Evolutionary conservation across 352 stramenopile species (phyloP).

Genomic region (Aphanomyces stellatus): DNA sequence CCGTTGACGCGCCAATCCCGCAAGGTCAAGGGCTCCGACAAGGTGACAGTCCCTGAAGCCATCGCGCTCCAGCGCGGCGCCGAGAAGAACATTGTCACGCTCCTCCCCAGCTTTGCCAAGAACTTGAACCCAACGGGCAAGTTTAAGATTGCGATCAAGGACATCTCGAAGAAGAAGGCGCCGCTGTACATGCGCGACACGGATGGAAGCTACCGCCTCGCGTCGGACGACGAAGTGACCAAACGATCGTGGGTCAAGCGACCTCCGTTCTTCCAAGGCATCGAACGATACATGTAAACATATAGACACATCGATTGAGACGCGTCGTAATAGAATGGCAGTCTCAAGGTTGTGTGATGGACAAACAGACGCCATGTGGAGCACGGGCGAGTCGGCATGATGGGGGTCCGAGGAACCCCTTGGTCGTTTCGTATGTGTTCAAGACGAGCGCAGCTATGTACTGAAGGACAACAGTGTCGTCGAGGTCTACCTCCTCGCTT

Average conservation of each 20-base stretch:
- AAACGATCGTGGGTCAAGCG: conserved; percentile 74
- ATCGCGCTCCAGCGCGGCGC: conserved; percentile 62
- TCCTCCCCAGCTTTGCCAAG: conserved; percentile 75
- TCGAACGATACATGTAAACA: conserved; percentile 27
- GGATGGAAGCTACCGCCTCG: conserved; percentile 47
- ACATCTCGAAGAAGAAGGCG: conserved; percentile 76
- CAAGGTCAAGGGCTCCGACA: conserved; percentile 73
- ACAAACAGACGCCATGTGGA: too few species aligned
- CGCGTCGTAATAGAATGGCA: too few species aligned
- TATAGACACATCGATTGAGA: too few species aligned
- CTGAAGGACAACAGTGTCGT: too few species aligned
- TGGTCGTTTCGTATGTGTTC: too few species aligned
- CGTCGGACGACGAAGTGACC: conserved; percentile 66
- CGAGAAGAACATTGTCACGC: conserved; percentile 55
- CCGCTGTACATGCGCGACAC: conserved; percentile 56
- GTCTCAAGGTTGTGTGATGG: too few species aligned
- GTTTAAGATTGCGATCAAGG: conserved; percentile 74
- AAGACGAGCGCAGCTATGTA: too few species aligned
- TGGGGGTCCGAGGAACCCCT: too few species aligned
- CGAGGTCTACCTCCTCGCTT: too few species aligned
- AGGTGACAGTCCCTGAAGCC: conserved; percentile 72
- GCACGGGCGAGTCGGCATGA: too few species aligned
- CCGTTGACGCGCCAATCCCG: conserved; percentile 67
- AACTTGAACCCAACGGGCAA: conserved; percentile 37
- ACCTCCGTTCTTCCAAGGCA: conserved; percentile 56